These are phyloP conservation scores for Gelatoporia subvermispora DNA, from an alignment of 768 basidiomycete species.

Conservation along the genomic window DNA sequence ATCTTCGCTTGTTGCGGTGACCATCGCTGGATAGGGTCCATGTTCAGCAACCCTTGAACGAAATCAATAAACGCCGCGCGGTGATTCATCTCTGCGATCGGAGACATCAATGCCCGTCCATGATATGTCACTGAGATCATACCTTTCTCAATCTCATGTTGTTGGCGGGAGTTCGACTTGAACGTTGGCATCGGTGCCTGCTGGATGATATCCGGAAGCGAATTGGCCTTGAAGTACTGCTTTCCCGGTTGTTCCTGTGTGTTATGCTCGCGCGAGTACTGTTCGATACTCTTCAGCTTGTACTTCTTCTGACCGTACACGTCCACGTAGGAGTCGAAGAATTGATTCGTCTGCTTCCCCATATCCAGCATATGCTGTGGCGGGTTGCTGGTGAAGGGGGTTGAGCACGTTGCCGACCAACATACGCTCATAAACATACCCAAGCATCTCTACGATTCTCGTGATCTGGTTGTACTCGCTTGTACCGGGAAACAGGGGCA, in stretches of 20 bases:
- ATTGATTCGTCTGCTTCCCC: slow-evolving; percentile 92
- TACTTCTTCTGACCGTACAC: slow-evolving; percentile 78
- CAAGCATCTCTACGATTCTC: slow-evolving; percentile 96
- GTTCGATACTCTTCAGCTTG: slow-evolving; percentile 85
- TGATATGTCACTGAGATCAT: slow-evolving; percentile 16
- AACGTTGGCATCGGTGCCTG: slow-evolving; percentile 88
- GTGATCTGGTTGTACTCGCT: slow-evolving; percentile 99
- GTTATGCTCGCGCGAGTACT: slow-evolving; percentile 93
- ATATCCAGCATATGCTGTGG: slow-evolving; percentile 91
- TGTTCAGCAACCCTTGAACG: slow-evolving; percentile 86
- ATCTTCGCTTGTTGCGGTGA: slow-evolving; percentile 92
- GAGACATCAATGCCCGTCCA: neutral
- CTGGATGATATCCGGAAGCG: slow-evolving; percentile 93
- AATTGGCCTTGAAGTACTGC: slow-evolving; percentile 95
- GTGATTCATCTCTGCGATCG: slow-evolving; percentile 77
- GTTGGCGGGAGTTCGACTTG: slow-evolving; percentile 64
- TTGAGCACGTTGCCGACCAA: neutral
- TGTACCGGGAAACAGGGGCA: slow-evolving; percentile 96
- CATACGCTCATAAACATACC: slow-evolving; percentile 49
- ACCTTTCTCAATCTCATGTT: slow-evolving; percentile 90
- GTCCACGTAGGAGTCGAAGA: slow-evolving; percentile 82
- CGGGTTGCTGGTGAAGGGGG: slow-evolving; percentile 55
- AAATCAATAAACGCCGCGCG: slow-evolving; percentile 96
- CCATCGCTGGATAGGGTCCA: slow-evolving; percentile 96
- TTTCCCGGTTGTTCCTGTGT: slow-evolving; percentile 97